Evolutionary conservation across 2,329 filamentous ascomycete genomes (phyloP), one percentile per base, ranked within the genome.

Genomic region (Diaporthe ilicicola): DNA sequence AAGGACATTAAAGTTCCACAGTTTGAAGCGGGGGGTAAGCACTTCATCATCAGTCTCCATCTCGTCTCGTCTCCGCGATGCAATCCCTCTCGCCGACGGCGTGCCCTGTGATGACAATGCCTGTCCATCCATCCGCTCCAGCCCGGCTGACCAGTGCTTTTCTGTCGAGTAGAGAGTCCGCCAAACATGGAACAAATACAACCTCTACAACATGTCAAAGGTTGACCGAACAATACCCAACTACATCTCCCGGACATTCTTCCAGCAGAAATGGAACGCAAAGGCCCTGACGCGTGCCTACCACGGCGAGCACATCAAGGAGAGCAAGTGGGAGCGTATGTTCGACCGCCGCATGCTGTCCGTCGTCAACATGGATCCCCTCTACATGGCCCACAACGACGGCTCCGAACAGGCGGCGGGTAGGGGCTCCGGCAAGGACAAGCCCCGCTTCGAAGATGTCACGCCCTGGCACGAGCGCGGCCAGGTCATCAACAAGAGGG

Each of bases 181-280:
- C 78, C 93, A 96, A 86, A 94, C 94, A 86, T 98, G 95, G 96
- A 97, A 94, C 87, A 97, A 97, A 85, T 94, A 94, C 87, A 97
- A 97, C 80, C 88, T 99, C 74, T 99, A 93, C 89, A 98, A 98
- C 84, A 84, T 99, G 75, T 84, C 86, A 64, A 64, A 69, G 48
- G 64, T 73, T 59, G 50, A 71, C 13, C 48, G 65, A 24, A 73
- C 55, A 17, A 73, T 73, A 27, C 71, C 71, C 42, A 69, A 68
- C 56, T 73, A 71, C 64, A 73, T 73, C 65, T 27, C 34, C 13
- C 88, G 88, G 75, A 98, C 95, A 54, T 97, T 96, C 84, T 99
- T 97, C 88, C 95, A 98, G 87, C 95, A 98, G 84, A 99, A 99
- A 92, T 99, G 95, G 95, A 82, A 84, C 1, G 93, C 95, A 77